These are phyloP conservation scores for Furcasterigmium furcatum DNA, from an alignment of 2,329 filamentous ascomycete species.

Conservation along the genomic window DNA sequence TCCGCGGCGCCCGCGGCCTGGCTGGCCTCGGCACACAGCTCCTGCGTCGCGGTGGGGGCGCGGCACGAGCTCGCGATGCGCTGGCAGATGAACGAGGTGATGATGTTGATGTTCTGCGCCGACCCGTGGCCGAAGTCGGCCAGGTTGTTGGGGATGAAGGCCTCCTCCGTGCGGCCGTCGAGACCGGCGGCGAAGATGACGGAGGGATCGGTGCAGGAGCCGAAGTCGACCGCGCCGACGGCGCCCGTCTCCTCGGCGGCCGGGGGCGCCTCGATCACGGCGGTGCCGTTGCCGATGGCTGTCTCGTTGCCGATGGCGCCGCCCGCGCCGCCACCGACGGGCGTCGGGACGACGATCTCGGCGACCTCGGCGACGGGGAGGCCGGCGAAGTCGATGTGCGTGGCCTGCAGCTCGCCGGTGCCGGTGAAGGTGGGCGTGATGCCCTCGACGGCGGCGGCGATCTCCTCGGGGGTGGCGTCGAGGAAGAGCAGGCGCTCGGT, in stretches of 20 bases:
- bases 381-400: constrained; percentile 18
- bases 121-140: constrained; percentile 50
- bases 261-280: constrained; percentile 8
- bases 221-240: constrained; percentile 31
- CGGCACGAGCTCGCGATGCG: constrained; percentile 29
- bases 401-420: constrained; percentile 23
- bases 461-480: constrained; percentile 51
- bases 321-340: background rate
- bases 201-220: constrained; percentile 42
- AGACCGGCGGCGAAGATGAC: constrained; percentile 45
- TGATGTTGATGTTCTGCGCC: constrained; percentile 32
- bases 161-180: constrained; percentile 41
- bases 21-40: constrained; percentile 9
- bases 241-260: background rate
- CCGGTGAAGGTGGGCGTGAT: constrained; percentile 23
- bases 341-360: background rate
- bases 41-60: constrained; percentile 7
- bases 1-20: constrained; percentile 11
- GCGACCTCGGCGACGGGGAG: constrained; percentile 13
- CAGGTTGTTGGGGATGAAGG: constrained; percentile 33
- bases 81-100: constrained; percentile 44
- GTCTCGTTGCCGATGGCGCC: background rate
- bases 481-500: constrained; percentile 49
- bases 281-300: constrained; percentile 5
- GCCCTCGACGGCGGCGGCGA: constrained; percentile 40